Conservation (phyloP, 257 asterid genomes). For the Salvia rosmarinus region DNA sequence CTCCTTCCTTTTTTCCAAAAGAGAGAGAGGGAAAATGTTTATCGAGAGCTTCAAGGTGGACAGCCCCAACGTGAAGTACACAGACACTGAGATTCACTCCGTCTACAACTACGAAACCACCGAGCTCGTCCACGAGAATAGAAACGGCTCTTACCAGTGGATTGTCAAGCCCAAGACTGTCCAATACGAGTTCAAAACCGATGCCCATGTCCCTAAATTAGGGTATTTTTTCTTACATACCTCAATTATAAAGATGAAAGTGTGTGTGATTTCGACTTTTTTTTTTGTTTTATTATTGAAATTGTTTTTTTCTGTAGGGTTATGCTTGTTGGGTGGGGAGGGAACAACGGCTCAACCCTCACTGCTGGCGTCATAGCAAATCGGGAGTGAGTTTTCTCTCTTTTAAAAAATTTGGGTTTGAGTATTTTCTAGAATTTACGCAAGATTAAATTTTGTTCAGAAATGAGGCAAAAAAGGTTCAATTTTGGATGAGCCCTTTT, state of each 20-base stretch:
- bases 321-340: conserved; percentile 99
- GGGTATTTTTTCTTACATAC: conserved; percentile 53
- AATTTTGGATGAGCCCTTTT: background rate
- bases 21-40: conserved; percentile 58
- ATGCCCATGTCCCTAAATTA: conserved; percentile 76
- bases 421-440: background rate
- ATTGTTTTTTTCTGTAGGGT: conserved; percentile 53
- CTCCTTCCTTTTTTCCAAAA: background rate
- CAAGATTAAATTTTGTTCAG: background rate
- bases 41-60: conserved; percentile 91
- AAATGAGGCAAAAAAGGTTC: background rate
- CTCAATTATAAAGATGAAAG: too few relatives aligned
- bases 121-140: conserved; percentile 86
- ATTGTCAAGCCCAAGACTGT: conserved; percentile 89
- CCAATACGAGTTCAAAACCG: conserved; percentile 82
- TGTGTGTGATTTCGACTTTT: background rate
- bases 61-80: conserved; percentile 86
- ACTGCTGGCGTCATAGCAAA: conserved; percentile 93
- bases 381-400: conserved; percentile 66
- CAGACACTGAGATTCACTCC: conserved; percentile 74
- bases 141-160: conserved; percentile 82
- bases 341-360: conserved; percentile 95
- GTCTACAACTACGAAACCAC: conserved; percentile 85
- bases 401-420: background rate
- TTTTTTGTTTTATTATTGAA: background rate